Percentiles rank a stretch among this genome's conserved stretches.
These are phyloP conservation scores for Chimonanthus salicifolius DNA, from an alignment of 164 flowering plant genomes.

Conservation along the genomic window DNA sequence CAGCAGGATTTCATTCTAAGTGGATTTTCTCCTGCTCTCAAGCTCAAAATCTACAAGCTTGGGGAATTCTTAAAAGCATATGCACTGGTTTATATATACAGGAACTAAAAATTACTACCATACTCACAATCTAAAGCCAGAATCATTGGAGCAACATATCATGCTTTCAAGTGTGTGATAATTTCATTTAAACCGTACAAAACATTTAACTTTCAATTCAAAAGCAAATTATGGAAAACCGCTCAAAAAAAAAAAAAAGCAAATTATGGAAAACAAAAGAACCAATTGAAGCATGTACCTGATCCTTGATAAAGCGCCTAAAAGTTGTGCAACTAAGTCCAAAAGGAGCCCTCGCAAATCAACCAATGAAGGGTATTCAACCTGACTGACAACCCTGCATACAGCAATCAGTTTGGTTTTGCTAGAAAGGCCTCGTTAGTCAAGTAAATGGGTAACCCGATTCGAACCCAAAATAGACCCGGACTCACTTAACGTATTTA, in stretches of 20 bases:
- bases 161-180: not conserved
- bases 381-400: slow-evolving; percentile 97
- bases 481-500: too few relatives aligned
- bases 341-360: slow-evolving; percentile 93
- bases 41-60: not conserved
- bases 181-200: not conserved
- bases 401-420: not conserved
- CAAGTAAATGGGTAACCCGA: too few relatives aligned
- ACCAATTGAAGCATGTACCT: slow-evolving; percentile 41
- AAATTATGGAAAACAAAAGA: slow-evolving; percentile 1
- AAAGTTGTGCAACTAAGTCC: slow-evolving; percentile 92
- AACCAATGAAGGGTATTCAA: slow-evolving; percentile 92
- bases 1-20: too few relatives aligned
- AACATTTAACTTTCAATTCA: not conserved
- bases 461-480: too few relatives aligned
- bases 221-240: not conserved
- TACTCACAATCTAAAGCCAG: not conserved
- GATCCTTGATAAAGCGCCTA: slow-evolving; percentile 96
- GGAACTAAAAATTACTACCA: not conserved
- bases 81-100: not conserved
- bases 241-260: not conserved
- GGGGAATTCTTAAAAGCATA: not conserved
- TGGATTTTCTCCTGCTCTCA: too few relatives aligned
- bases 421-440: too few relatives aligned
- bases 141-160: not conserved